Base-by-base conservation (phyloP, 805 yeast species). In the Priceomyces haplophilus region DNA sequence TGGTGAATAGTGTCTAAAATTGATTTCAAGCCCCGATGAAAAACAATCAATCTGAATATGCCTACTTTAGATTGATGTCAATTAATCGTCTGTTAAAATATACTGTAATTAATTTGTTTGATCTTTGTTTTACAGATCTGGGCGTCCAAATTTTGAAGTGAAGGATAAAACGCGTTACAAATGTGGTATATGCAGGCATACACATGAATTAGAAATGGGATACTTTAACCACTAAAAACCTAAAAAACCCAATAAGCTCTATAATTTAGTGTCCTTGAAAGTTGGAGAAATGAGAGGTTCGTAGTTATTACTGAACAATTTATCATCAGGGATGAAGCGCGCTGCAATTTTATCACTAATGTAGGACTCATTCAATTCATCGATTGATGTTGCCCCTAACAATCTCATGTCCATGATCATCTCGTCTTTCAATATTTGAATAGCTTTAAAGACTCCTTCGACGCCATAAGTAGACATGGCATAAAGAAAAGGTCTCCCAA, bases 401-500 rank as follows among this genome's bases (percentile, higher is more conserved):
- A 83, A 64, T 51, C 83, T 71, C 87, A 84, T 79, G 49, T 79
- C 79, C 64, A 81, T 76, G 40, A 72, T 65, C 65, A 84, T 70
- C 53, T 84, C 90, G 24, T 70, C 76, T 48, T 78, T 73, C 52
- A 84, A 62, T 4, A 83, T 68, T 51, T 79, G 81, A 43, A 83
- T 76, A 11, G 88, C 85, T 47, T 75, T 75, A 34, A 59, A 58
- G 7, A 84, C 89, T 24, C 95, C 95, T 5, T 69, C 80, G 51
- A 79, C 88, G 8, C 95, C 95, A 49, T 85, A 87, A 1, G 87
- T 73, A n/a, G 86, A 74, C 80, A 84, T 79, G 30, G 89, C 88
- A 55, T 83, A 85, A 25, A 85, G 58, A 59, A 85, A 82, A 2
- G 90, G 88, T 43, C 91, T 71, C 4, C 93, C 90, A 31, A 86